phyloP scores from a whole-genome alignment of 2,329 filamentous ascomycete species.

The Penicillium decumbens region DNA sequence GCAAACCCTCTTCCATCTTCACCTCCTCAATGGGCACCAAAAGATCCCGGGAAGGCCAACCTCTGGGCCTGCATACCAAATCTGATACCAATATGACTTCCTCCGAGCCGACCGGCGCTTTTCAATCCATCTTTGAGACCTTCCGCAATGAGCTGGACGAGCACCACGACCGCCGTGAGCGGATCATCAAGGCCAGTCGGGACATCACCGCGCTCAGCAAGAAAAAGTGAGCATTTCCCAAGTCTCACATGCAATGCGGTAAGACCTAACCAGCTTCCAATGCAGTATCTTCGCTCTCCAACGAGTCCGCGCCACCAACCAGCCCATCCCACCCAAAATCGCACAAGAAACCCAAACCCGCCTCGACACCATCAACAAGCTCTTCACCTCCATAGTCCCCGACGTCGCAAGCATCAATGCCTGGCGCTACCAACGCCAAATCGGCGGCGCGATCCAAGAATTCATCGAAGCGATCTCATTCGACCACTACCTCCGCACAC shows the following conservation, averaged over 20 bases:
- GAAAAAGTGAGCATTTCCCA: slow-evolving; percentile 67
- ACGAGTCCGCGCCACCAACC: slow-evolving; percentile 47
- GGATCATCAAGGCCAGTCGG: slow-evolving; percentile 81
- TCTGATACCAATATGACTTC: slow-evolving; percentile 10
- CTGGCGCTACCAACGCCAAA: slow-evolving; percentile 72
- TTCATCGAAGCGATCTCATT: slow-evolving; percentile 90
- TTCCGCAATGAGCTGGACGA: slow-evolving; percentile 88
- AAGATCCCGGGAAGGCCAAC: slow-evolving; percentile 38
- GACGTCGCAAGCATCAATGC: slow-evolving; percentile 77
- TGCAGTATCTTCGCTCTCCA: slow-evolving; percentile 77
- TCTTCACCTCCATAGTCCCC: slow-evolving; percentile 62
- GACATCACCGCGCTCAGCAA: slow-evolving; percentile 94
- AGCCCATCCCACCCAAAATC: slow-evolving; percentile 61
- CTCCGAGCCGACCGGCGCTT: slow-evolving; percentile 37
- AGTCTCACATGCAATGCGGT: too few relatives aligned
- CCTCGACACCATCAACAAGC: slow-evolving; percentile 64
- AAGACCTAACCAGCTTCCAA: not conserved
- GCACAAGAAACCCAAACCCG: slow-evolving; percentile 65
- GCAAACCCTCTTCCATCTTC: slow-evolving; percentile 8
- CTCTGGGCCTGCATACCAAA: slow-evolving; percentile 12
- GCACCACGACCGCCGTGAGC: slow-evolving; percentile 87
- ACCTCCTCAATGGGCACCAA: slow-evolving; percentile 32
- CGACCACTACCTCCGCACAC: slow-evolving; percentile 75
- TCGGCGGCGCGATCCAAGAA: slow-evolving; percentile 81
- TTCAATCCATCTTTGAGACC: slow-evolving; percentile 69